phyloP scores from a whole-genome alignment of 768 basidiomycete genomes.

The Leucosporidium scottii region DNA sequence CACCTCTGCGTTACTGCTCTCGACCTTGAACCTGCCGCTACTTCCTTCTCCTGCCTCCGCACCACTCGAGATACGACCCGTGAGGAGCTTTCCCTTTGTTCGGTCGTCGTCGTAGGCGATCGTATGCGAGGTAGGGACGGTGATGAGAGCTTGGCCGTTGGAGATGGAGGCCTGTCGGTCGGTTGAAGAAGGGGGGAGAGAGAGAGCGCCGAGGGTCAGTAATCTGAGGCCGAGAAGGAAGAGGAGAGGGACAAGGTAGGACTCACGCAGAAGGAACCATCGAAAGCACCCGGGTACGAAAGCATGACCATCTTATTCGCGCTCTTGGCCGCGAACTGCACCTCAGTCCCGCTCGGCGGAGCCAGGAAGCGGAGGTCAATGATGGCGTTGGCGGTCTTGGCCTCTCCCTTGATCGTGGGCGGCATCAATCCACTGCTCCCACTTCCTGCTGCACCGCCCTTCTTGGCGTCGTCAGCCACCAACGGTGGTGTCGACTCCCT shows the following conservation, averaged over 20 bases:
- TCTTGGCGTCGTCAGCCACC: background rate
- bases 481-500: background rate
- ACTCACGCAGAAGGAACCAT: background rate
- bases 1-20: too few species aligned
- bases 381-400: background rate
- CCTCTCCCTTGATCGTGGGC: background rate
- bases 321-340: background rate
- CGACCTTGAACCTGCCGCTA: too few species aligned
- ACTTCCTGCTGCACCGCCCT: background rate
- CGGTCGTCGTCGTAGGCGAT: too few species aligned
- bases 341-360: background rate
- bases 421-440: too few species aligned
- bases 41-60: too few species aligned
- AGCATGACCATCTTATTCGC: background rate
- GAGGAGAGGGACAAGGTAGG: background rate
- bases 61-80: too few species aligned
- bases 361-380: background rate
- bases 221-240: background rate
- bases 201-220: background rate
- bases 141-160: background rate
- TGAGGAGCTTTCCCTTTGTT: too few species aligned
- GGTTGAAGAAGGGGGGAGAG: background rate
- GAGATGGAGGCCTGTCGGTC: background rate
- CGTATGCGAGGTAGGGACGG: too few species aligned
- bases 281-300: background rate